Evolutionary conservation across 108 stramenopile genomes (phyloP).

Genomic region (Mediolabrus comicus): DNA sequence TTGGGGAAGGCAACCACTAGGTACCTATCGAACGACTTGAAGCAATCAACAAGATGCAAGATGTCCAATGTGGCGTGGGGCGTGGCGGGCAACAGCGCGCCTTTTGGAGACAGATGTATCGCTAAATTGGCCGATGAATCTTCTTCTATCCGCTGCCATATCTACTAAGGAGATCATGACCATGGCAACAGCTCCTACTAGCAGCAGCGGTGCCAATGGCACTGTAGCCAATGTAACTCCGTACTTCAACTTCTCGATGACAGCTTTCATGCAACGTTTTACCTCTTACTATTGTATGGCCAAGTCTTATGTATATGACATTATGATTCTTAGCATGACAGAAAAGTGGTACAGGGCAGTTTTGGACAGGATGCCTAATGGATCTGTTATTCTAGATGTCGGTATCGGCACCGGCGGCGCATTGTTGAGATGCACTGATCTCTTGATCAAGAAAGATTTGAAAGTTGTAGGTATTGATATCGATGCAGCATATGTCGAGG

Average conservation of each 20-base stretch:
- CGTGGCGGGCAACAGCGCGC: not conserved
- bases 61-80: not conserved
- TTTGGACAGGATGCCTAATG: slow-evolving; percentile 21
- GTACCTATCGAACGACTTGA: too few species aligned
- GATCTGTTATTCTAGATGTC: slow-evolving; percentile 54
- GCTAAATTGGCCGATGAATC: not conserved
- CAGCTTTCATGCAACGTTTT: slow-evolving; percentile 13
- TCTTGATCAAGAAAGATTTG: slow-evolving; percentile 43
- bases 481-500: slow-evolving; percentile 52
- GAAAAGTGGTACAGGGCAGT: slow-evolving; percentile 61
- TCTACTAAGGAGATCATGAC: too few species aligned
- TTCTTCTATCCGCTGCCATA: too few species aligned
- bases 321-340: slow-evolving; percentile 62
- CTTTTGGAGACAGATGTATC: not conserved
- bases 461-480: slow-evolving; percentile 65
- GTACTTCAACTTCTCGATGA: slow-evolving; percentile 3
- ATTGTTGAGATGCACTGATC: slow-evolving; percentile 36
- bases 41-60: too few species aligned
- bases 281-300: slow-evolving; percentile 22
- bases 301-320: slow-evolving; percentile 57
- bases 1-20: too few species aligned
- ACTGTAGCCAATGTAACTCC: not conserved
- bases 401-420: slow-evolving; percentile 72
- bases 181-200: not conserved
- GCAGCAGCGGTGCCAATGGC: not conserved